These are phyloP conservation scores for Prunus armeniaca DNA, from an alignment of 306 rosid genomes.

Conservation along the genomic window DNA sequence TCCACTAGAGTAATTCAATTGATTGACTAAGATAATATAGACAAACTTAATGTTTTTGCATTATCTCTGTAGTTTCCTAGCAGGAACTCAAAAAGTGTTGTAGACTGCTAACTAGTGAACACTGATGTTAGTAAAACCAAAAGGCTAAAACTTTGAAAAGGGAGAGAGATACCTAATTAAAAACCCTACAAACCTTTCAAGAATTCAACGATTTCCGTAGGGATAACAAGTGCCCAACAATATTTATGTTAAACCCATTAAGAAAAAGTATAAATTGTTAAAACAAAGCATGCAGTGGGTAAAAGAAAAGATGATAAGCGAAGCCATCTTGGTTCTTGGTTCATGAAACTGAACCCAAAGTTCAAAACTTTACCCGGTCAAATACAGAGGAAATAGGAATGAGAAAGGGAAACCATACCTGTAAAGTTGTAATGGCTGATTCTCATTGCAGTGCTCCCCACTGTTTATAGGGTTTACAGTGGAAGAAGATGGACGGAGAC, in stretches of 20 bases:
- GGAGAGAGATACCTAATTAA: too few species aligned
- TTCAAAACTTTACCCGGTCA: background rate
- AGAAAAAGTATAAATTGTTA: background rate
- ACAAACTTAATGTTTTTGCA: background rate
- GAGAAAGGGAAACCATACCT: conserved; percentile 8
- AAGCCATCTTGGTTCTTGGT: background rate
- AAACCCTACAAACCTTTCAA: background rate
- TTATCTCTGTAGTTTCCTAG: background rate
- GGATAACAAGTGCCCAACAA: background rate
- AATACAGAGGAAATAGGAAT: background rate
- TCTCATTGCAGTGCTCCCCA: conserved; percentile 11
- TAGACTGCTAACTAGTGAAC: background rate
- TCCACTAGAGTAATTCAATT: background rate
- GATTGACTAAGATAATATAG: background rate
- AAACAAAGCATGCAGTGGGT: background rate
- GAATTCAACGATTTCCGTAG: background rate
- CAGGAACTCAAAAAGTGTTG: background rate
- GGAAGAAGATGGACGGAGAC: background rate
- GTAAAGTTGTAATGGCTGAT: conserved; percentile 12
- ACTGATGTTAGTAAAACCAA: background rate
- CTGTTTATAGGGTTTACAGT: conserved; percentile 13
- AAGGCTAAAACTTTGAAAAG: background rate
- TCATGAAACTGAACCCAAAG: background rate
- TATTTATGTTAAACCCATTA: background rate
- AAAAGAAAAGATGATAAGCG: background rate